Base-by-base conservation (phyloP, 805 yeast genomes). In the Wickerhamia fluorescens region DNA sequence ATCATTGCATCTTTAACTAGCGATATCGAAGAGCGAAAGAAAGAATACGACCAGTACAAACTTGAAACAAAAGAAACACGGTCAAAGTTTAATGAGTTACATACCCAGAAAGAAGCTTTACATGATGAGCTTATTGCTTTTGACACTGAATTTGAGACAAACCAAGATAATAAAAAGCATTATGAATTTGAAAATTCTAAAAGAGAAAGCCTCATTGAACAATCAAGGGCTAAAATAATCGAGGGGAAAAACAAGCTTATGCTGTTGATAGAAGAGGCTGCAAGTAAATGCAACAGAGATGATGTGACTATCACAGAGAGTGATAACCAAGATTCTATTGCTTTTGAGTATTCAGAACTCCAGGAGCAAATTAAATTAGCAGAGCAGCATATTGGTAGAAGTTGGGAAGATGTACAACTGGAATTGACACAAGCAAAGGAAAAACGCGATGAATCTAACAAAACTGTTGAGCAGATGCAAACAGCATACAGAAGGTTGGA, bases 371-470 rank as follows among this genome's bases (percentile, higher is more conserved):
- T 81, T 11, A 56, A 62, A 27, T 64, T 60, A 30, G 73, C 77
- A 3, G 82, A 80, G 39, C 54, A 53, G 23, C 53, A 57, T 14
- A 49, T 76, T 9, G 84, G 82, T 1, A 61, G 71, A 31, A 49
- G 77, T 0, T 68, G 72, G 26, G 79, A 75, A 28, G 70, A 71
- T 20, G 74, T 78, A 2, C 65, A 72, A 24, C 44, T 51, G 8
- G 64, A 73, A 19, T 67, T 73, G 25, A 56, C 66, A 10, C 46
- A 47, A 9, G 62, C 71, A 4, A 67, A 72, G 36, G 45, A 51
- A 4, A 59, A 58, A 27, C 64, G 60, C 33, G 63, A 56, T 9
- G 57, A 58, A 4, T 71, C 76, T 2, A 56, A 61, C 23, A 41
- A 44, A 3, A 66, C 60, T 24, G 58, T 67, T 11, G 42, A 48